Evolutionary conservation across 2,329 filamentous ascomycete species (phyloP).

Genomic region (Venturia pyrina): DNA sequence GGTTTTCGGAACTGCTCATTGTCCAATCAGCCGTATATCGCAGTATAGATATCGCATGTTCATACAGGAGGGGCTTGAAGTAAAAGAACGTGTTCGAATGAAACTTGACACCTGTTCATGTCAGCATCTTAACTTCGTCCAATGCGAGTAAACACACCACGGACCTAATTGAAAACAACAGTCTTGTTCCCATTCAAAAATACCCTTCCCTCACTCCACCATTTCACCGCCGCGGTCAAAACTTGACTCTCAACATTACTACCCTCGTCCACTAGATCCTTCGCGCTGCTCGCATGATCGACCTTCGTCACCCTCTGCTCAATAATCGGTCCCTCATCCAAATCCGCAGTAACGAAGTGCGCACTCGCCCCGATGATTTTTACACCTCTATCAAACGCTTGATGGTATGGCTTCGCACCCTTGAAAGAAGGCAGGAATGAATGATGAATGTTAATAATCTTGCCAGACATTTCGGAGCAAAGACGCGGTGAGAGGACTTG

Average conservation of each 20-base stretch:
- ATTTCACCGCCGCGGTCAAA: slow-evolving; percentile 70
- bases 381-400: slow-evolving; percentile 75
- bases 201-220: slow-evolving; percentile 68
- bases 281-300: slow-evolving; percentile 65
- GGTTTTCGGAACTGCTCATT: too few species aligned
- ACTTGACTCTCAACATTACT: slow-evolving; percentile 71
- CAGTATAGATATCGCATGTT: neutral
- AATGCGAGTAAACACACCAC: neutral
- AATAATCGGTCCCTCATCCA: slow-evolving; percentile 82
- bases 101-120: neutral
- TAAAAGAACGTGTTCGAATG: neutral
- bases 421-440: slow-evolving; percentile 81
- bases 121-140: neutral
- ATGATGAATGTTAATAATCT: slow-evolving; percentile 90
- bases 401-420: slow-evolving; percentile 79
- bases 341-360: slow-evolving; percentile 75
- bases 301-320: slow-evolving; percentile 73
- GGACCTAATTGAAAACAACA: slow-evolving; percentile 51
- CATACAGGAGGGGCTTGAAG: neutral
- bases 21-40: neutral
- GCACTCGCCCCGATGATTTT: slow-evolving; percentile 84
- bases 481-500: slow-evolving; percentile 68
- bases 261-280: slow-evolving; percentile 68
- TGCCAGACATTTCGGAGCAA: slow-evolving; percentile 69
- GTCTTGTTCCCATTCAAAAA: slow-evolving; percentile 74